Evolutionary conservation across 1,284 basidiomycete species (phyloP), one percentile per base, ranked within the genome.

Genomic region (Rhodotorula sp.): DNA sequence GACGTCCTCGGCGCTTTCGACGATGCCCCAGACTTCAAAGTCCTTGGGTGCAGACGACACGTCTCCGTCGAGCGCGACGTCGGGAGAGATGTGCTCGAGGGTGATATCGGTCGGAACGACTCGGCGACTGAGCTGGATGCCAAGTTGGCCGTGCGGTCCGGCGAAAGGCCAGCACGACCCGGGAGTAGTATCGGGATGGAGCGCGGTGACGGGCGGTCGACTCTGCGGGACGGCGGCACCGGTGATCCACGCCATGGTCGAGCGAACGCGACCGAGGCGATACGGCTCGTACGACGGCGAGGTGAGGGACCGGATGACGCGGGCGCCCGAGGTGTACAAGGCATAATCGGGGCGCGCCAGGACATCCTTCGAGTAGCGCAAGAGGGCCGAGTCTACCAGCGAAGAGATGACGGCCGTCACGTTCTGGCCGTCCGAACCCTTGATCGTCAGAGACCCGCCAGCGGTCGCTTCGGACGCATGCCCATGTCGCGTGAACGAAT

Each of bases 91-190:
- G 80, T 98, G 95, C 79, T 98, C 95, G 74, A 98, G 86, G 18
- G 91, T 91, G 66, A 98, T 82, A 73, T 91, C 89, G 4, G 87
- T 85, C 54, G 95, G 85, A 64, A 85, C 83, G 14, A 88, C 86
- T 3, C 87, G 87, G 8, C 86, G 84, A 2, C 89, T 87, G 26
- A 98, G 87, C 60, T 85, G 83, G 55, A 99, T 87, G 7, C 91
- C 93, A 3, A 98, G 82, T 77, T 91, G 88, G 5, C 94, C 95
- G 59, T 86, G 80, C 10, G 83, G 78, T 0, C 94, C 94, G 4
- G 82, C 82, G 81, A 98, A 93, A 3, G 95, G 91, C 95, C 95
- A 99, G 81, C 95, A 99, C 72, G 89, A 86, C 3, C 95, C 95
- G 33, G 87, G 87, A 65, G 89, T 85, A 33, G 84, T 84, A 72